Evolutionary conservation across 1,139 yeast species (phyloP).

Genomic region (Scheffersomyces lignicola): DNA sequence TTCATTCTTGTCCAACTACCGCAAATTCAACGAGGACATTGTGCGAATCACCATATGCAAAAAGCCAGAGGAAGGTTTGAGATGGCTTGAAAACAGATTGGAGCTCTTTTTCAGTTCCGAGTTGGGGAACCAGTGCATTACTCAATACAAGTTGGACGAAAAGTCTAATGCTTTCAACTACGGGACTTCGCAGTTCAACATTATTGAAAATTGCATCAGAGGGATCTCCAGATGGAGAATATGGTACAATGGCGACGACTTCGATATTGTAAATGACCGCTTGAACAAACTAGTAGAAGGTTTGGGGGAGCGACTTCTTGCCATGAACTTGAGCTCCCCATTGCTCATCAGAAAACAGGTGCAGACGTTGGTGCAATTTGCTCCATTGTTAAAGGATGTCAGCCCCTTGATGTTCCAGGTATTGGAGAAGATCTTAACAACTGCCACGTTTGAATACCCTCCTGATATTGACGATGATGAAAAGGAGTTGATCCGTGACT

Average conservation of each 20-base stretch:
- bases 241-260: slow-evolving; percentile 76
- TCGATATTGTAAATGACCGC: slow-evolving; percentile 53
- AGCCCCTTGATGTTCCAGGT: slow-evolving; percentile 75
- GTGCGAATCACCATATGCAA: slow-evolving; percentile 86
- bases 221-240: slow-evolving; percentile 97
- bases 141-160: slow-evolving; percentile 56
- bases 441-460: slow-evolving; percentile 86
- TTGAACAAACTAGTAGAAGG: slow-evolving; percentile 68
- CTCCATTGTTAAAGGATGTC: slow-evolving; percentile 83
- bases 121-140: slow-evolving; percentile 67
- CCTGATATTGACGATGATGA: slow-evolving; percentile 66
- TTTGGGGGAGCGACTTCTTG: slow-evolving; percentile 74
- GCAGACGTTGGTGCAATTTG: slow-evolving; percentile 93
- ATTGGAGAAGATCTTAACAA: slow-evolving; percentile 80
- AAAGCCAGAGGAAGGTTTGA: slow-evolving; percentile 75
- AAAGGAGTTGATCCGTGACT: slow-evolving; percentile 78
- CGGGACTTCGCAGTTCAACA: slow-evolving; percentile 80
- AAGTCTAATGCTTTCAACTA: slow-evolving; percentile 68
- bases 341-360: slow-evolving; percentile 79
- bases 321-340: slow-evolving; percentile 78
- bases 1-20: slow-evolving; percentile 76
- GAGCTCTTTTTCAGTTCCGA: slow-evolving; percentile 72
- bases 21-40: slow-evolving; percentile 85
- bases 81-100: slow-evolving; percentile 77
- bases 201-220: slow-evolving; percentile 85